Base-by-base conservation (phyloP, 2,329 filamentous ascomycete species). In the Penicillium sp. region DNA sequence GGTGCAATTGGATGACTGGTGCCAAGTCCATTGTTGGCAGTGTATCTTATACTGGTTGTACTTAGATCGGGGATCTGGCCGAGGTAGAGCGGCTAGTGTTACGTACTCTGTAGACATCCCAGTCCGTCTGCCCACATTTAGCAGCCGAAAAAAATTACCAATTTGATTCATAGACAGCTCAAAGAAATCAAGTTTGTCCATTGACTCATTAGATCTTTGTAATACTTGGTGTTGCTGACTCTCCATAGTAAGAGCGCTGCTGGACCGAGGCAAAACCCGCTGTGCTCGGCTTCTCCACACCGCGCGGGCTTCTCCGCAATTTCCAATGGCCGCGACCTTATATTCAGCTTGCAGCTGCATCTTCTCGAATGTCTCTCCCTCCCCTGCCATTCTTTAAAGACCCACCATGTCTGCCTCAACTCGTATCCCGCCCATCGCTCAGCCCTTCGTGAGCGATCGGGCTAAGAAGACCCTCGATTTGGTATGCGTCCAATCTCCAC, bases 401-500 rank as follows among this genome's bases (percentile, higher is more conserved):
- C 17, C 25, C 33, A 61, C 60, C 36, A 78, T 80, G 53, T 76
- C 77, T 45, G 69, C 70, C 36, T 71, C 68, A 17, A 43, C 60
- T 56, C 75, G 63, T 66, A 80, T 83, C 45, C 80, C 80, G 28
- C 65, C 70, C 40, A 77, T 83, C 53, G 79, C 76, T 27, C 64
- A 69, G 47, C 76, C 76, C 17, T 79, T 77, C 65, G 87, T 96
- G 53, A 94, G 87, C 71, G 88, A 94, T 45, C 77, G 80, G 59
- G 90, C 90, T 36, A 87, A 84, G 71, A 82, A 86, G 75, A 87
- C 85, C 19, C 74, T 96, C 53, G 90, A 96, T 61, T 64, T 88
- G 51, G 79, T 82, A 70, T 37, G 67, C 52, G 13, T n/a, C 25
- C 28, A n/a, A n/a, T n/a, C n/a, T n/a, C n/a, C n/a, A n/a, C n/a